Evolutionary conservation across 1,284 basidiomycete genomes (phyloP).

Genomic region (Afroboletus lepidellus): DNA sequence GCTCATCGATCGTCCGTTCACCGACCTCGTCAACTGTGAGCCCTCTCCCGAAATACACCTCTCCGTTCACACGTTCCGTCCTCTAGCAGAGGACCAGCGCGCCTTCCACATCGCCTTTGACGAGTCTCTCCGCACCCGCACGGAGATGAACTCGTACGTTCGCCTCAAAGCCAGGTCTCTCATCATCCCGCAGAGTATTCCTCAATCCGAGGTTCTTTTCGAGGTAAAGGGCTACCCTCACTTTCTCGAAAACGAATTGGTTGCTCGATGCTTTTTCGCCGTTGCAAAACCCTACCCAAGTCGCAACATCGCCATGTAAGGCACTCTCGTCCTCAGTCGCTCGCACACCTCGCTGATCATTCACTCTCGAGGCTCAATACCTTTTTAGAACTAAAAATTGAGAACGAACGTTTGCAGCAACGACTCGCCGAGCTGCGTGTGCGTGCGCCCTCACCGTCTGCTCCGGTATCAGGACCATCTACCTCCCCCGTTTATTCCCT

Average conservation of each 20-base stretch:
- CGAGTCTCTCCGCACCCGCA: conserved; percentile 46
- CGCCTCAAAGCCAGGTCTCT: conserved; percentile 48
- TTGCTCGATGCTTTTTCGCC: conserved; percentile 62
- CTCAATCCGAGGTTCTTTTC: conserved; percentile 57
- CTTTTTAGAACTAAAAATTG: conserved; percentile 74
- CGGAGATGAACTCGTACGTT: conserved; percentile 58
- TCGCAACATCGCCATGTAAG: conserved; percentile 68
- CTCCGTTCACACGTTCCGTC: conserved; percentile 3
- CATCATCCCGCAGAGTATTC: conserved; percentile 12
- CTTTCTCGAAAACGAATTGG: conserved; percentile 41
- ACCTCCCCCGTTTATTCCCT: conserved; percentile 19
- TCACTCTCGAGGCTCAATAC: conserved; percentile 60
- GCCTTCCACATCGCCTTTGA: conserved; percentile 58
- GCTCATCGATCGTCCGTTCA: conserved; percentile 63
- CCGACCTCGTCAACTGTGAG: conserved; percentile 64
- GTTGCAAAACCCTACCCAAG: conserved; percentile 78
- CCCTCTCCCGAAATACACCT: conserved; percentile 12
- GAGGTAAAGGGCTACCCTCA: conserved; percentile 73
- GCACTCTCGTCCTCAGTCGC: conserved; percentile 7
- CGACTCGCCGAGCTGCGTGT: conserved; percentile 46
- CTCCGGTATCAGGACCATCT: conserved; percentile 16
- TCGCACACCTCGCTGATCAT: conserved; percentile 8
- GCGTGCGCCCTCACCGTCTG: conserved; percentile 22
- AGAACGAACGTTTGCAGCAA: conserved; percentile 68
- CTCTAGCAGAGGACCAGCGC: conserved; percentile 58